Evolutionary conservation across 2,329 filamentous ascomycete genomes (phyloP).

Genomic region (Colletotrichum sp.): DNA sequence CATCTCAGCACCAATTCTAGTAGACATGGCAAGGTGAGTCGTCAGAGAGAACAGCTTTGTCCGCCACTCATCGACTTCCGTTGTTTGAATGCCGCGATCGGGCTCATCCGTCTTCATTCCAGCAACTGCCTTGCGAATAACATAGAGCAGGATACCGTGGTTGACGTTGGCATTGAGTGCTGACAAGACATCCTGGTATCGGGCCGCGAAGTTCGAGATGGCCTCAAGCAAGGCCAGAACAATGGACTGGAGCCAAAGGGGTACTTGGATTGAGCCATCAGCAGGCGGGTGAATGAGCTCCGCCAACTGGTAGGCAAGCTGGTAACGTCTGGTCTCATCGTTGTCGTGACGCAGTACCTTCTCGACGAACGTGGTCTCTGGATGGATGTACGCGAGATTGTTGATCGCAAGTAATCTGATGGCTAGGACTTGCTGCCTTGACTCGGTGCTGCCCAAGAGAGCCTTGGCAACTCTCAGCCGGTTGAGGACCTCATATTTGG

Average conservation of each 20-base stretch:
- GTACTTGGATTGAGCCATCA: conserved; percentile 70
- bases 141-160: conserved; percentile 91
- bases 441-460: conserved; percentile 67
- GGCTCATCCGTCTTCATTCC: conserved; percentile 69
- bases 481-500: conserved; percentile 85
- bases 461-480: conserved; percentile 85
- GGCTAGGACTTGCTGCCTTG: conserved; percentile 77
- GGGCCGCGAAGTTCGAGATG: conserved; percentile 79
- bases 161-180: conserved; percentile 97
- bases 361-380: conserved; percentile 82
- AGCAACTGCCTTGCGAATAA: conserved; percentile 87
- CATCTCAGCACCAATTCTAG: conserved; percentile 80
- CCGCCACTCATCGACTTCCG: conserved; percentile 86
- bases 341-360: conserved; percentile 86
- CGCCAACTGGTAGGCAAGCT: conserved; percentile 89
- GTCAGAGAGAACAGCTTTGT: conserved; percentile 89
- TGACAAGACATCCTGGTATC: conserved; percentile 81
- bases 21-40: conserved; percentile 77
- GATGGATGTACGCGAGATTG: conserved; percentile 89
- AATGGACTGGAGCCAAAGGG: conserved; percentile 80
- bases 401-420: conserved; percentile 86
- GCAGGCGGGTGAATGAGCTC: conserved; percentile 87
- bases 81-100: conserved; percentile 64
- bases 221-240: conserved; percentile 84
- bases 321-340: conserved; percentile 87